Conservation (phyloP, 805 yeast genomes). For the Myxozyma monticola region DNA sequence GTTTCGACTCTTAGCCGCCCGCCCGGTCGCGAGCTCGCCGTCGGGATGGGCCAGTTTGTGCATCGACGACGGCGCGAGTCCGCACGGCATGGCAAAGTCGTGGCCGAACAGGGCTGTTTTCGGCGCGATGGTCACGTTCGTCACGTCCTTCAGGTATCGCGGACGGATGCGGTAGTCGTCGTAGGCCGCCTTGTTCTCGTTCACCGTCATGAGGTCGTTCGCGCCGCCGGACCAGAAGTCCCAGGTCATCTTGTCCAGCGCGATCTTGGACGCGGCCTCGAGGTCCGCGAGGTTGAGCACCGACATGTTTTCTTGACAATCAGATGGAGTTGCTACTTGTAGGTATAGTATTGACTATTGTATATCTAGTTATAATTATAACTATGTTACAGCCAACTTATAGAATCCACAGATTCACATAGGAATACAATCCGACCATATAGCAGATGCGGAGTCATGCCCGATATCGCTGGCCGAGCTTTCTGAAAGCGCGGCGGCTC, state of each 20-base stretch:
- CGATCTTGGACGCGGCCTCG: conserved; percentile 20
- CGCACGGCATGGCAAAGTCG: conserved; percentile 34
- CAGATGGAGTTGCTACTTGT: neutral
- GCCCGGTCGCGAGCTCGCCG: conserved; percentile 37
- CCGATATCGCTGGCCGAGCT: no score
- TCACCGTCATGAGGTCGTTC: conserved; percentile 45
- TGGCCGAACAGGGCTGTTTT: conserved; percentile 33
- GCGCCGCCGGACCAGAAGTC: conserved; percentile 33
- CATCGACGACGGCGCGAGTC: conserved; percentile 39
- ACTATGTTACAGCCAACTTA: neutral
- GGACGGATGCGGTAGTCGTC: conserved; percentile 76
- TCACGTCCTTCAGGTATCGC: conserved; percentile 67
- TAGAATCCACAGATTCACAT: no score
- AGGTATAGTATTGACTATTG: neutral
- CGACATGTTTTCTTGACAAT: conserved; percentile 4
- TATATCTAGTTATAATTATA: neutral
- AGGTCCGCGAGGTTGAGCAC: conserved; percentile 24
- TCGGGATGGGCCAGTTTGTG: conserved; percentile 35
- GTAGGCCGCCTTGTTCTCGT: conserved; percentile 77
- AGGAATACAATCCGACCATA: no score
- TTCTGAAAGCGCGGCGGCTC: no score
- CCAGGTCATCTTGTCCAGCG: conserved; percentile 23
- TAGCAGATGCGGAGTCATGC: no score
- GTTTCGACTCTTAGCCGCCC: conserved; percentile 32
- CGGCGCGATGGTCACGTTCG: conserved; percentile 57